Evolutionary conservation across 2,329 filamentous ascomycete species (phyloP), one percentile per base, ranked within the genome.

Genomic region (Trichophyton equinum): DNA sequence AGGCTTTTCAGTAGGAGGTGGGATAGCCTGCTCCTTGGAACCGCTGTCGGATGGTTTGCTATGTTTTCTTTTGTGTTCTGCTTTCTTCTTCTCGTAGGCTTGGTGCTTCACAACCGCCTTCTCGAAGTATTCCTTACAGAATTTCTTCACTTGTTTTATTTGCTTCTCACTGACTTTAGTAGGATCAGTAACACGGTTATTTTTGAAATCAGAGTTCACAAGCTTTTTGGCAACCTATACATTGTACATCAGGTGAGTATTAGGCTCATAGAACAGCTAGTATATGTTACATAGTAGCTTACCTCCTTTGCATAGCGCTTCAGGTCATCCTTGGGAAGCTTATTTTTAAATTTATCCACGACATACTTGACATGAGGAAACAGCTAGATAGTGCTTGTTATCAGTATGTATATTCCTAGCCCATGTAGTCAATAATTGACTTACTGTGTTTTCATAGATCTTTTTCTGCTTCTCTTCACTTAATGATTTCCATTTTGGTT

Each of bases 381-480:
- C 5, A 96, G 79, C 90, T 94, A 60, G 30, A 60, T 7, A 22
- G 7, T 18, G 22, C 13, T 55, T 7, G 8, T 20, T 9, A 58
- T 59, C 47, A 59, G 57, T 18, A 6, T 57, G n/a, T 57, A 20
- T 18, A 30, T 30, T 30, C 9, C 27, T 55, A 22, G 11, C 20
- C 15, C 15, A 42, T 13, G 15, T 25, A 20, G 20, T 25, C n/a
- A 8, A 3, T 33, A 47, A 25, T 33, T 27, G 22, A 11, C 88
- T 73, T 80, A 95, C 90, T 58, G 91, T 95, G 70, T 91, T 91
- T 73, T 96, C 91, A 68, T 96, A 97, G 1, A 96, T 80, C 77
- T 90, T 96, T 82, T 91, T 95, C 74, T 94, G 89, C 75, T 96
- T 96, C 65, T 96, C 91, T 66, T 79, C 72, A 60, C 74, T 73